Conservation (phyloP, 352 stramenopile species). For the Lagenidium giganteum region DNA sequence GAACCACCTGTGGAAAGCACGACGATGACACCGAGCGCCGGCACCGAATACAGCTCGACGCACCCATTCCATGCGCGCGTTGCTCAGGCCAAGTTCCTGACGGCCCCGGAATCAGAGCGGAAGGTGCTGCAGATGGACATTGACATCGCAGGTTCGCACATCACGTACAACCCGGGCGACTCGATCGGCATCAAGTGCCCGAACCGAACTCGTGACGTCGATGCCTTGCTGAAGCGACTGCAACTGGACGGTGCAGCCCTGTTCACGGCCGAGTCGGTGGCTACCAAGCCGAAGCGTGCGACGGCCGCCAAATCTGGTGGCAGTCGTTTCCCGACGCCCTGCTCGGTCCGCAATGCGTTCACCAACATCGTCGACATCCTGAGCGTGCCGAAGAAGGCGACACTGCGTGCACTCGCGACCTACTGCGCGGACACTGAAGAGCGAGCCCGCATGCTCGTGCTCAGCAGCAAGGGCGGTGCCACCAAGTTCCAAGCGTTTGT, state of each 20-base stretch:
- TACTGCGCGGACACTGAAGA: slow-evolving; percentile 48
- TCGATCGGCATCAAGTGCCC: slow-evolving; percentile 74
- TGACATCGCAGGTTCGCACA: slow-evolving; percentile 24
- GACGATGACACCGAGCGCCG: too few relatives aligned
- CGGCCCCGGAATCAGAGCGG: slow-evolving; percentile 22
- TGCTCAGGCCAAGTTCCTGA: slow-evolving; percentile 33
- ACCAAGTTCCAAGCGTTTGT: slow-evolving; percentile 65
- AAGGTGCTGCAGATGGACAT: slow-evolving; percentile 43
- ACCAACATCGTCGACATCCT: slow-evolving; percentile 73
- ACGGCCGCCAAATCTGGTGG: too few relatives aligned
- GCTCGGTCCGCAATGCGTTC: slow-evolving; percentile 66
- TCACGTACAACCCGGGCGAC: slow-evolving; percentile 69
- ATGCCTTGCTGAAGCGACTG: slow-evolving; percentile 41
- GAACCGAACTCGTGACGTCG: slow-evolving; percentile 49
- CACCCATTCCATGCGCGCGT: slow-evolving; percentile 35
- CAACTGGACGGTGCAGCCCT: slow-evolving; percentile 20
- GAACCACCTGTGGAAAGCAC: slow-evolving; percentile 1
- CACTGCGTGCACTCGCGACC: slow-evolving; percentile 42
- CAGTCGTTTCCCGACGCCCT: slow-evolving; percentile 35
- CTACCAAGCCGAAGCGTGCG: too few relatives aligned
- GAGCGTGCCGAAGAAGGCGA: slow-evolving; percentile 59
- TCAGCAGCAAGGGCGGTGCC: slow-evolving; percentile 49
- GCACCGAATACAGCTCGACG: slow-evolving; percentile 30
- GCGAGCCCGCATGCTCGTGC: slow-evolving; percentile 30
- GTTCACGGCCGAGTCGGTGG: slow-evolving; percentile 21